Evolutionary conservation across 2,329 filamentous ascomycete genomes (phyloP).

Genomic region (Hypoxylon sp.): DNA sequence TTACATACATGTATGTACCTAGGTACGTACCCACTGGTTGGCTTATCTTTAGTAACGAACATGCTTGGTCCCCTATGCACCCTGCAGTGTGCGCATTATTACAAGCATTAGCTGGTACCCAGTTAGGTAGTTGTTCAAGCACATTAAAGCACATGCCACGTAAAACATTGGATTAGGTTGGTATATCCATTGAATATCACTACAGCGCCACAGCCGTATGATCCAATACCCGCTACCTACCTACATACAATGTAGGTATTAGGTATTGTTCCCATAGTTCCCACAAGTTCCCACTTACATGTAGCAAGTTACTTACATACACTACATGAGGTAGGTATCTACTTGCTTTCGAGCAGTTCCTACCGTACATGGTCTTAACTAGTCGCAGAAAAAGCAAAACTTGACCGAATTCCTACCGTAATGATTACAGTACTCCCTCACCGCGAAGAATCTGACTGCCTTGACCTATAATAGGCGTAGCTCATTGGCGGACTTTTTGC

Average conservation of each 20-base stretch:
- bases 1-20: too few relatives aligned
- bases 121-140: constrained; percentile 25
- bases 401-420: background rate
- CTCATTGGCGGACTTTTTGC: constrained; percentile 36
- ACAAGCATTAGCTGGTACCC: constrained; percentile 35
- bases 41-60: constrained; percentile 40
- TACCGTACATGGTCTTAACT: background rate
- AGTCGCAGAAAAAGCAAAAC: constrained; percentile 6
- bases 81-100: constrained; percentile 36
- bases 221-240: constrained; percentile 4
- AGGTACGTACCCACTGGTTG: constrained; percentile 10
- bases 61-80: constrained; percentile 34
- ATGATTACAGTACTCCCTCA: background rate
- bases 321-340: background rate
- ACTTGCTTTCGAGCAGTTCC: background rate
- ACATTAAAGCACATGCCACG: constrained; percentile 26
- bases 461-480: constrained; percentile 5
- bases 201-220: constrained; percentile 34
- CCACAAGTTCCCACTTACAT: too few relatives aligned
- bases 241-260: background rate
- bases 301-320: background rate
- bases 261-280: constrained; percentile 9
- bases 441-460: background rate
- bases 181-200: constrained; percentile 24
- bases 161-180: constrained; percentile 32